A percentile compares a stretch with the other conserved stretches of the same genome.
Conservation (phyloP, 768 basidiomycete genomes). For the Sporobolomyces pararoseus region DNA sequence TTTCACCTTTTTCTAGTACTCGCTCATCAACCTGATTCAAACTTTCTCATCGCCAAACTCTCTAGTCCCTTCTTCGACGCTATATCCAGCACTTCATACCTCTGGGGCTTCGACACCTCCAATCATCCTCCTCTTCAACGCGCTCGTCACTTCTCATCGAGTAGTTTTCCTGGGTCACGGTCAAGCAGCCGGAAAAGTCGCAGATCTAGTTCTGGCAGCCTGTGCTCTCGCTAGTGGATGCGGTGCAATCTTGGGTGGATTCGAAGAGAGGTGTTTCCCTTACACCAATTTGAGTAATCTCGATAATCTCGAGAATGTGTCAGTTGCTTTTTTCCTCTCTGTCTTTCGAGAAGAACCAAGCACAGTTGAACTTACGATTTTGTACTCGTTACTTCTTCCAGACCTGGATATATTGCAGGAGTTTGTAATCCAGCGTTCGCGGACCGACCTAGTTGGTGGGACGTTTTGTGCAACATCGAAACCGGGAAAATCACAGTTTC, state of each 20-base stretch:
- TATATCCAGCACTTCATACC: slow-evolving; percentile 89
- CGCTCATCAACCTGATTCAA: slow-evolving; percentile 81
- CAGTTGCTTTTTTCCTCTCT: slow-evolving; percentile 46
- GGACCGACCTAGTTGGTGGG: slow-evolving; percentile 72
- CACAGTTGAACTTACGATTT: too few relatives aligned
- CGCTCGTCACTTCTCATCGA: slow-evolving; percentile 89
- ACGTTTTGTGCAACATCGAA: slow-evolving; percentile 86
- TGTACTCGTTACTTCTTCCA: too few relatives aligned
- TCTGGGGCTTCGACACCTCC: slow-evolving; percentile 86
- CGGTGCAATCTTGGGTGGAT: slow-evolving; percentile 71
- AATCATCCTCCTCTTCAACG: slow-evolving; percentile 92
- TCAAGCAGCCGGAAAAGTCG: slow-evolving; percentile 83
- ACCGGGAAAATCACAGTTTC: slow-evolving; percentile 79
- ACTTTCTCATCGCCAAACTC: slow-evolving; percentile 67
- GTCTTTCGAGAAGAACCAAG: not conserved
- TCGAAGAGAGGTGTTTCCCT: slow-evolving; percentile 87
- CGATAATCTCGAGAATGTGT: slow-evolving; percentile 88
- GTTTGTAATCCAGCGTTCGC: slow-evolving; percentile 98
- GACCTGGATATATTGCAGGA: slow-evolving; percentile 90
- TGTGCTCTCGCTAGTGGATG: slow-evolving; percentile 90
- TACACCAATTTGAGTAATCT: slow-evolving; percentile 79
- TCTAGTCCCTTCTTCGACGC: slow-evolving; percentile 56
- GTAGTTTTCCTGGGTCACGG: slow-evolving; percentile 90
- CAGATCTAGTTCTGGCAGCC: slow-evolving; percentile 85
- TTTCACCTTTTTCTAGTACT: too few relatives aligned